Evolutionary conservation across 768 basidiomycete species (phyloP), one percentile per base, ranked within the genome.

Genomic region (Auricularia heimuer): DNA sequence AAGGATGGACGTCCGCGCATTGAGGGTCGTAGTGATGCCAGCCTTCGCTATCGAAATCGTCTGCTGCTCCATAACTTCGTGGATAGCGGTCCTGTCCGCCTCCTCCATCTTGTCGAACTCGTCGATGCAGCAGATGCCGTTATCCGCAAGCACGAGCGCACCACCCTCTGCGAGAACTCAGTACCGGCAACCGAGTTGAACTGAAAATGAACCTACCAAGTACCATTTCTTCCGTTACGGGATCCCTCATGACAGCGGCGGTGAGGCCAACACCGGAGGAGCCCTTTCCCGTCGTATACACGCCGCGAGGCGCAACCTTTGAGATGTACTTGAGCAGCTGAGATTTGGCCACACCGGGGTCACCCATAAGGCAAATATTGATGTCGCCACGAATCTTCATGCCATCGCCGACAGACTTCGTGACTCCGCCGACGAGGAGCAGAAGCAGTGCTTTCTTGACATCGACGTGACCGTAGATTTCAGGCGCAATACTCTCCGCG

Each of bases 61-160:
- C 77, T 99, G 97, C 75, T 98, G 97, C 77, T 98, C 96, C 97
- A 99, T 99, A 66, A 99, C 97, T 82, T 99, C 97, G 78, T 99
- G 97, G 67, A 99, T 98, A 14, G 97, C 93, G 2, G 97, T 98
- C 69, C 97, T 82, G 75, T 98, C 97, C 0, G 92, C 75, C 77
- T 99, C 97, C 69, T 98, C 97, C 97, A 99, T 99, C 75, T 99
- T 98, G 79, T 99, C 97, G 73, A 99, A 99, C 74, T 99, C 97
- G 69, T 99, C 97, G 68, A 99, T 99, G 75, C 96, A 98, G 79
- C 95, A 98, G 71, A 99, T 99, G 35, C 97, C 97, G 69, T 99
- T 99, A 75, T 99, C 97, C 11, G 97, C 96, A 60, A 99, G 84
- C 16, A 99, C 97, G 63, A 99, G 85, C n/a, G 97, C 97, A 35